A percentile compares a stretch with the other conserved stretches of the same genome.
These are phyloP conservation scores for Exophiala viscosa DNA, from an alignment of 2,329 filamentous ascomycete genomes.

Conservation along the genomic window DNA sequence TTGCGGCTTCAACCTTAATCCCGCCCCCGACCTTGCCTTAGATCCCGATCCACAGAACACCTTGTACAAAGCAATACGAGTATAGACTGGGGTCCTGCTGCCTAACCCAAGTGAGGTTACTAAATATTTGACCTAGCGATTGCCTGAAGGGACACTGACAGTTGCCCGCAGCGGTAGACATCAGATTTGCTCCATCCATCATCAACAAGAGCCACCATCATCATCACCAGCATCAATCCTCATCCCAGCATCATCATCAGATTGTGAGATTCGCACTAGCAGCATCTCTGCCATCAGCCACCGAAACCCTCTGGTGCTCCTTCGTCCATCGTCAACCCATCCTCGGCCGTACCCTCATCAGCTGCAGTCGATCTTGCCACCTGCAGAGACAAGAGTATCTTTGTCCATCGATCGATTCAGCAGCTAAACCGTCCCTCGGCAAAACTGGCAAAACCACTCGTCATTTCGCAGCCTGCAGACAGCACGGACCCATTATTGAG, in stretches of 20 bases:
- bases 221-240: not conserved
- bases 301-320: too few relatives aligned
- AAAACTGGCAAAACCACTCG: constrained; percentile 1
- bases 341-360: too few relatives aligned
- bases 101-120: too few relatives aligned
- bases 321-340: too few relatives aligned
- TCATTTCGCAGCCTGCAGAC: constrained; percentile 1
- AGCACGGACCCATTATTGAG: constrained; percentile 9
- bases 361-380: too few relatives aligned
- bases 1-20: constrained; percentile 3
- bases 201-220: constrained; percentile 4
- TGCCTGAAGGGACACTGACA: not conserved
- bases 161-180: not conserved
- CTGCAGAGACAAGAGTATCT: not conserved
- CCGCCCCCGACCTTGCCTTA: not conserved
- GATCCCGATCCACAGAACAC: not conserved
- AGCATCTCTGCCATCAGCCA: too few relatives aligned
- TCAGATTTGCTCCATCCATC: not conserved
- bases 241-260: not conserved
- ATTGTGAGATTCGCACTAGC: too few relatives aligned
- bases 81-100: too few relatives aligned
- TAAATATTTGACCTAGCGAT: not conserved
- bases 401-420: constrained; percentile 1
- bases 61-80: too few relatives aligned
- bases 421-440: not conserved